Evolutionary conservation across 495 filamentous ascomycete genomes (phyloP).

Genomic region (Aspergillus nanangensis): DNA sequence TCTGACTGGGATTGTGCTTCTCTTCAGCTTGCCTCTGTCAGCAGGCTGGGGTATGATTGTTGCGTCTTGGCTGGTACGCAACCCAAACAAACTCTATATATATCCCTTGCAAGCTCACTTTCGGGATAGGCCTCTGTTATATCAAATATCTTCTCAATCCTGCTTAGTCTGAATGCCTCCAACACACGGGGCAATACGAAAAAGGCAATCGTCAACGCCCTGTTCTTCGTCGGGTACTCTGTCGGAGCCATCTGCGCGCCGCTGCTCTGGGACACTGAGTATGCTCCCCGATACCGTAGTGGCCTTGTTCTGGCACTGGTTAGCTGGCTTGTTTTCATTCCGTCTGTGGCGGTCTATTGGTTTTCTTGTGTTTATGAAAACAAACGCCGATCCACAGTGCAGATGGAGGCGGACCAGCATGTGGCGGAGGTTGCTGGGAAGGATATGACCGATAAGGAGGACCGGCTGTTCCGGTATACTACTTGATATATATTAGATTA

Average conservation of each 20-base stretch:
- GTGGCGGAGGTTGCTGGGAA: neutral
- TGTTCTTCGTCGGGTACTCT: constrained; percentile 36
- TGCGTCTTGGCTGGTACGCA: constrained; percentile 30
- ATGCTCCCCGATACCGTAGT: constrained; percentile 21
- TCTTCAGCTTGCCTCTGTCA: constrained; percentile 24
- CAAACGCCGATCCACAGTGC: constrained; percentile 1
- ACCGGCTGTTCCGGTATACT: neutral
- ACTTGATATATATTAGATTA: too few species aligned
- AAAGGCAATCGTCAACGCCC: constrained; percentile 40
- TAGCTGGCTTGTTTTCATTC: constrained; percentile 25
- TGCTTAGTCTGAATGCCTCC: constrained; percentile 49
- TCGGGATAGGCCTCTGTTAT: constrained; percentile 22
- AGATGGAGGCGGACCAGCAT: neutral
- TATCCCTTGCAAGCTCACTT: neutral
- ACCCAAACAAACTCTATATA: neutral
- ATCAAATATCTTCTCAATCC: constrained; percentile 47
- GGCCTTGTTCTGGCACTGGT: constrained; percentile 24
- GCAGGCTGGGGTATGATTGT: constrained; percentile 30
- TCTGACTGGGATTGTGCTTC: constrained; percentile 22
- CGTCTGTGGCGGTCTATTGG: constrained; percentile 17
- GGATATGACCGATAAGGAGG: neutral
- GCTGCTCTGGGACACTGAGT: constrained; percentile 24
- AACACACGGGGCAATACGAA: constrained; percentile 65
- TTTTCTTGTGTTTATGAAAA: constrained; percentile 20
- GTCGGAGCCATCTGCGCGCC: constrained; percentile 28